These are phyloP conservation scores for Alternaria burnsii DNA, from an alignment of 2,329 filamentous ascomycete genomes.

Conservation along the genomic window DNA sequence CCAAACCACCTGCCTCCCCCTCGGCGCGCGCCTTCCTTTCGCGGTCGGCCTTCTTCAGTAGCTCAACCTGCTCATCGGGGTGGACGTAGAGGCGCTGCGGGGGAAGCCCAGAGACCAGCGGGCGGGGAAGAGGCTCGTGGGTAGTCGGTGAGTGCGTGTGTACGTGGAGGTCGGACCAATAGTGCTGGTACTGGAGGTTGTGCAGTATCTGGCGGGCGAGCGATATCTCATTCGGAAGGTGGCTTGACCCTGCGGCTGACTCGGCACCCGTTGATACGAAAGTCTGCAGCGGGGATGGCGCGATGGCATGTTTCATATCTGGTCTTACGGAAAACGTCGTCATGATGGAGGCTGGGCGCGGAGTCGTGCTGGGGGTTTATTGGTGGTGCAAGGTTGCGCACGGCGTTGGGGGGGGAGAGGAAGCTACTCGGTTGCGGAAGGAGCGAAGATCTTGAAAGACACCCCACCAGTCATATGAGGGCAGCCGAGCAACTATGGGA, in stretches of 20 bases:
- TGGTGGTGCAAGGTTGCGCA: constrained; percentile 38
- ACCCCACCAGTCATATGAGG: constrained; percentile 26
- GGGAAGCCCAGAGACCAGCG: constrained; percentile 76
- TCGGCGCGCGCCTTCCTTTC: constrained; percentile 54
- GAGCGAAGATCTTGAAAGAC: constrained; percentile 36
- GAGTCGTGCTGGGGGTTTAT: constrained; percentile 17
- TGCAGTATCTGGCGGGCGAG: constrained; percentile 70
- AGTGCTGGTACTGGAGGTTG: constrained; percentile 78
- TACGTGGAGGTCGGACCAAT: constrained; percentile 71
- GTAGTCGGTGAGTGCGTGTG: constrained; percentile 59
- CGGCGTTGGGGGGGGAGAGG: constrained; percentile 21
- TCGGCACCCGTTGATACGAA: constrained; percentile 34
- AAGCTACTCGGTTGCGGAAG: constrained; percentile 43
- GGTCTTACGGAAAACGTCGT: constrained; percentile 27
- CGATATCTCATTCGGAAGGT: constrained; percentile 52
- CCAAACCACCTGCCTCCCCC: constrained; percentile 51
- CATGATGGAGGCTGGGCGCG: constrained; percentile 31
- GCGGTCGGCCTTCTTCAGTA: constrained; percentile 66
- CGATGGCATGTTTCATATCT: constrained; percentile 35
- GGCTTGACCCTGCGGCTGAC: constrained; percentile 20
- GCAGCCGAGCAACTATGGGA: constrained; percentile 10
- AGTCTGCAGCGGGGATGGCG: constrained; percentile 43
- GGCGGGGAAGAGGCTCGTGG: constrained; percentile 60
- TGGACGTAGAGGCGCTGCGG: constrained; percentile 78
- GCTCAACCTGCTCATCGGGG: constrained; percentile 81